These are phyloP conservation scores for Annulohypoxylon truncatum DNA, from an alignment of 2,329 filamentous ascomycete species.

Conservation along the genomic window DNA sequence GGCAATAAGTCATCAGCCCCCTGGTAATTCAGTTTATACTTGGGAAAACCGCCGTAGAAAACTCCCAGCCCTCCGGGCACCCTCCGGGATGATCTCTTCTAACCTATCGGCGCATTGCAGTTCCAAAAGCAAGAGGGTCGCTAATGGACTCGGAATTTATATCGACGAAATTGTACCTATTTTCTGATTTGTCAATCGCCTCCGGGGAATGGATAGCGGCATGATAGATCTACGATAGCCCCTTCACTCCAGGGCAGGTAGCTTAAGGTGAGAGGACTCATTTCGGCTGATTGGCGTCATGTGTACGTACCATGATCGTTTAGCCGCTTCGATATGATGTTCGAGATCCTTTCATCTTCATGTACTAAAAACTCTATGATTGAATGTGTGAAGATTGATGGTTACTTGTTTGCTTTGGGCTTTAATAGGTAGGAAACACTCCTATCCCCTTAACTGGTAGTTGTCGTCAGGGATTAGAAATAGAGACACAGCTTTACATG, in stretches of 20 bases:
- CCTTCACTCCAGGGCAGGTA: neutral
- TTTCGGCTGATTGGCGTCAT: constrained; percentile 19
- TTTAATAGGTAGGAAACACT: no score
- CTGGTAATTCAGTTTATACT: no score
- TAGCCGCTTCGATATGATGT: neutral
- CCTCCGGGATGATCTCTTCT: constrained; percentile 1
- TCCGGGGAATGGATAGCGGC: constrained; percentile 8
- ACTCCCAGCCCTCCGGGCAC: no score
- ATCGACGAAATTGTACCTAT: no score
- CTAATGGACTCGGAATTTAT: neutral
- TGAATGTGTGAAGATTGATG: neutral
- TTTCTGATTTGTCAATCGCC: neutral
- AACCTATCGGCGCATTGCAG: neutral
- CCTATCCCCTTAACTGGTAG: no score
- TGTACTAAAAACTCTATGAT: neutral
- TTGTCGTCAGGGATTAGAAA: no score
- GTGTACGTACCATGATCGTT: constrained; percentile 14
- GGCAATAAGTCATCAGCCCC: no score
- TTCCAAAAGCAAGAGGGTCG: neutral
- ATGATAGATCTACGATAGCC: neutral
- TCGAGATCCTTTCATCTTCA: neutral
- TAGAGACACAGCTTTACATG: no score
- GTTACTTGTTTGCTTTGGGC: no score
- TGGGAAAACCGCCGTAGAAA: no score
- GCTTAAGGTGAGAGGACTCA: neutral